These are phyloP conservation scores for Pseudocercospora ulei DNA, from an alignment of 2,329 filamentous ascomycete genomes.

Conservation along the genomic window DNA sequence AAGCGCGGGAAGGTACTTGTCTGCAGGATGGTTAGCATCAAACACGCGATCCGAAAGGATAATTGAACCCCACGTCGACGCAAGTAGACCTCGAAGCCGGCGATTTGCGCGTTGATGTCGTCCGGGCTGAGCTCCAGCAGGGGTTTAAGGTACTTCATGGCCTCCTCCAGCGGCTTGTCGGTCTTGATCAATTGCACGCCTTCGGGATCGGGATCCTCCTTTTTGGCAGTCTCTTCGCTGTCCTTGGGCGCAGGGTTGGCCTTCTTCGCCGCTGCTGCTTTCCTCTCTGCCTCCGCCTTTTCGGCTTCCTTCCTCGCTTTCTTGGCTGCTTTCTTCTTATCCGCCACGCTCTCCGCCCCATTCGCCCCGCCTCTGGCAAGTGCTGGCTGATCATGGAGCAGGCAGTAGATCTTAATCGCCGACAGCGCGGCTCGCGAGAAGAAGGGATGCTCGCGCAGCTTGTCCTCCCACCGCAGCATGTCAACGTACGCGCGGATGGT, in stretches of 20 bases:
- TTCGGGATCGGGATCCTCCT: constrained; percentile 80
- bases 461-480: constrained; percentile 94
- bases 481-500: constrained; percentile 91
- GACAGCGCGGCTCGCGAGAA: constrained; percentile 74
- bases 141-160: constrained; percentile 73
- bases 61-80: constrained; percentile 74
- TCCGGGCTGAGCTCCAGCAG: constrained; percentile 73
- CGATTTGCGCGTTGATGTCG: constrained; percentile 69
- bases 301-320: constrained; percentile 68
- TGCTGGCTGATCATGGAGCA: constrained; percentile 65
- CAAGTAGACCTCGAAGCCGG: constrained; percentile 83
- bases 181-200: constrained; percentile 56
- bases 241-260: constrained; percentile 48
- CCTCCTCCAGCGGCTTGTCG: constrained; percentile 72
- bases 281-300: constrained; percentile 76
- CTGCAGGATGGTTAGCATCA: constrained; percentile 34
- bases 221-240: constrained; percentile 53
- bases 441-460: constrained; percentile 82
- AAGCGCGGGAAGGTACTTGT: constrained; percentile 77
- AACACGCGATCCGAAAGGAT: constrained; percentile 15
- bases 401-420: constrained; percentile 70
- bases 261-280: constrained; percentile 38
- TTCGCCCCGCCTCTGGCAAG: constrained; percentile 64
- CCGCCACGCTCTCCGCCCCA: constrained; percentile 66
- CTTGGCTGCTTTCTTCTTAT: constrained; percentile 60